Evolutionary conservation across 2,329 filamentous ascomycete genomes (phyloP).

Genomic region (Rhynchosporium secalis): DNA sequence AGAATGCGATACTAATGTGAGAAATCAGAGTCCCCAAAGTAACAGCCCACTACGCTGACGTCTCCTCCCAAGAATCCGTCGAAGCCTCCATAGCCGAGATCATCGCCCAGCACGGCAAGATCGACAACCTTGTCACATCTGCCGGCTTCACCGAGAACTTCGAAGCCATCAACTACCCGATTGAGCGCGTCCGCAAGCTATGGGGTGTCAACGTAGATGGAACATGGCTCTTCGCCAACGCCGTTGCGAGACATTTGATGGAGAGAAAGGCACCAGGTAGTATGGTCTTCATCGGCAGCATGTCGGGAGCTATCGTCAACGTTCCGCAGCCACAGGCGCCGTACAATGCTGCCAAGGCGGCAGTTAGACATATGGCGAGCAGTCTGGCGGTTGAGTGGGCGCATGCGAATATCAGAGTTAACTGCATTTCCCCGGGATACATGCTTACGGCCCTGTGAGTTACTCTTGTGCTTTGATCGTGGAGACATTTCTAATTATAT

Average conservation of each 20-base stretch:
- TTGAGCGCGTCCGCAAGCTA: conserved; percentile 88
- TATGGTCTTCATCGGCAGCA: conserved; percentile 94
- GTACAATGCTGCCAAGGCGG: conserved; percentile 92
- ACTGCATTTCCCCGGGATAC: conserved; percentile 93
- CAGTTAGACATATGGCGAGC: conserved; percentile 81
- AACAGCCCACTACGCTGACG: conserved; percentile 88
- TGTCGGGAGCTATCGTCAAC: conserved; percentile 92
- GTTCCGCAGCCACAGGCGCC: conserved; percentile 91
- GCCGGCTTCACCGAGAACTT: conserved; percentile 97
- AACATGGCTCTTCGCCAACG: conserved; percentile 84
- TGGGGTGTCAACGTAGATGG: conserved; percentile 94
- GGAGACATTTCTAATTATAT: background rate
- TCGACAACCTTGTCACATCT: conserved; percentile 92
- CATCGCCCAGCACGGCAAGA: conserved; percentile 70
- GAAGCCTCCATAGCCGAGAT: conserved; percentile 71
- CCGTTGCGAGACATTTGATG: conserved; percentile 86
- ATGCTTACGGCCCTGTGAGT: conserved; percentile 91
- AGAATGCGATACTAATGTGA: background rate
- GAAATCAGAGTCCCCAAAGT: conserved; percentile 69
- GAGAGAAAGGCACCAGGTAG: conserved; percentile 74
- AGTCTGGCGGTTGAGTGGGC: conserved; percentile 96
- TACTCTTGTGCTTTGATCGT: background rate
- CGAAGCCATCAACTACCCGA: conserved; percentile 85
- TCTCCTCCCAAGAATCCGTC: conserved; percentile 78
- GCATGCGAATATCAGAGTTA: conserved; percentile 81